Percentiles rank a stretch among this genome's conserved stretches.
Evolutionary conservation across 495 filamentous ascomycete genomes (phyloP).

Genomic region (Sabuloglossum arenarium): DNA sequence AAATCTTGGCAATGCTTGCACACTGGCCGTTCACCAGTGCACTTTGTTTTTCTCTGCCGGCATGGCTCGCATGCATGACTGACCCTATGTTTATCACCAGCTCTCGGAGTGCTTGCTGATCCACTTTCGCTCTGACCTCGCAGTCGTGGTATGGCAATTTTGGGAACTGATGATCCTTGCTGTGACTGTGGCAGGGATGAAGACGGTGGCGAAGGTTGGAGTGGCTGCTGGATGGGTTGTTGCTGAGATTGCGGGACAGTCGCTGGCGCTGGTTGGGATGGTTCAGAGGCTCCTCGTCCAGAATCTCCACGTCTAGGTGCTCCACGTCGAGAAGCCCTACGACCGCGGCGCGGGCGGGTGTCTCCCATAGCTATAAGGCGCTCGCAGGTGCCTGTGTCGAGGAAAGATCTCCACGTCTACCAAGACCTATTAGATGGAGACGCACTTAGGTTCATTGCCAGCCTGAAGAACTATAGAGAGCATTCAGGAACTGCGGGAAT

Average conservation of each 20-base stretch:
- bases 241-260: neutral
- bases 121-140: neutral
- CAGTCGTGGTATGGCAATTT: neutral
- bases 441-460: no score
- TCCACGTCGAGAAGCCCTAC: no score
- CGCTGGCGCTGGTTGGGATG: neutral
- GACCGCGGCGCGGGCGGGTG: neutral
- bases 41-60: conserved; percentile 3
- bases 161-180: neutral
- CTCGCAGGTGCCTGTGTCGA: no score
- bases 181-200: neutral
- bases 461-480: no score
- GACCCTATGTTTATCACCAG: conserved; percentile 3
- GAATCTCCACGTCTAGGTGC: neutral
- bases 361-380: neutral
- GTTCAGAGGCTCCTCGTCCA: neutral
- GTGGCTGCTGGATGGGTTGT: neutral
- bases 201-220: neutral
- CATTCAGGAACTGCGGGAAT: no score
- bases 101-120: neutral
- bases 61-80: conserved; percentile 5
- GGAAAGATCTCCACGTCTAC: no score
- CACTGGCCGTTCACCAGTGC: conserved; percentile 3
- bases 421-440: no score
- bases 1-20: conserved; percentile 3